Base-by-base conservation (phyloP, 2,329 filamentous ascomycete genomes). In the Calonectria naviculata region DNA sequence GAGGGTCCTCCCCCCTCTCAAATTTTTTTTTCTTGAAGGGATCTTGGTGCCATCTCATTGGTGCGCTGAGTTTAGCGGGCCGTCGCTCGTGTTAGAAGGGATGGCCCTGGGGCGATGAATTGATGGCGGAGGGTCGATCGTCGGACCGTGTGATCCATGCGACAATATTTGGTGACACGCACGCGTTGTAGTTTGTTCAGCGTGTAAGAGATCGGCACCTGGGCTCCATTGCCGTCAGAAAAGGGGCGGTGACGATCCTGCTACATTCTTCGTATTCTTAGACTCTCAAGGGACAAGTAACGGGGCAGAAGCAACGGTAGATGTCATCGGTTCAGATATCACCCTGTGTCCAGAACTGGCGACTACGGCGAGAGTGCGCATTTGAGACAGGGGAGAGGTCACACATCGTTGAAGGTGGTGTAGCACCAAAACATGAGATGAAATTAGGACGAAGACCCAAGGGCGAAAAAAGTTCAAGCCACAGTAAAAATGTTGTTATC, bases 51-150 rank as follows among this genome's bases (percentile, higher is more conserved):
- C 26, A 58, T 58, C 13, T 38, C 5, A 58, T 58, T 58, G 52
- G 21, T 15, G 52, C 52, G 52, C 31, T 36, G 52, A 38, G 15
- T 38, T 58, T 58, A 58, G 52, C 21, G 52, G 52, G 31, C 34
- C 34, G 31, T 21, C 3, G 21, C 31, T 36, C 34, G 31, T 36
- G 52, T 58, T 38, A 28, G 31, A 26, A 58, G 52, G 52, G 52
- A 58, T 58, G n/a, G 21, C 21, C 52, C 24, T 58, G 31, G n/a
- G 38, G 12, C 34, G 52, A 38, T 56, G 52, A 56, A 56, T 58
- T 58, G 31, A 58, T 58, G 52, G 52, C 34, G 34, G 52, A 58
- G 36, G 52, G 52, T 58, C 52, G 31, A 58, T 58, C 52, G 34
- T 58, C 34, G 52, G 34, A 31, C 52, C 3, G n/a, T 38, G 52